Evolutionary conservation across 345 rosid species (phyloP).

Genomic region (Euphorbia tirucalli): DNA sequence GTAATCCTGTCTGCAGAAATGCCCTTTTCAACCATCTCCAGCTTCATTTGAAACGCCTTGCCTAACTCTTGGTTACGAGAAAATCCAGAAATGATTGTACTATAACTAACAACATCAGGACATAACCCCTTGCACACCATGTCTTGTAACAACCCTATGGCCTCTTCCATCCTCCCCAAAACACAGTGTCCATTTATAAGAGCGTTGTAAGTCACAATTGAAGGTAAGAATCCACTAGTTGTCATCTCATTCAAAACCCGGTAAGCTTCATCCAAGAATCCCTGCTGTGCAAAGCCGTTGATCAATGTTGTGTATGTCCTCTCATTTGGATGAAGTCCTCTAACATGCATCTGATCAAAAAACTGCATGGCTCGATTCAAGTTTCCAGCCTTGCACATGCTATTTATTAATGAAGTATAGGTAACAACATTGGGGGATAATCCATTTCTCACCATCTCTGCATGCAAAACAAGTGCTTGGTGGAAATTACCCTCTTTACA

Average conservation of each 20-base stretch:
- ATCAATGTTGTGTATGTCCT: conserved; percentile 79
- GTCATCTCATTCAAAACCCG: conserved; percentile 58
- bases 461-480: conserved; percentile 76
- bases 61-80: conserved; percentile 56
- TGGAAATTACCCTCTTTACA: conserved; percentile 78
- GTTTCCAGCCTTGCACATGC: conserved; percentile 82
- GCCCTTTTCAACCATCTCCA: conserved; percentile 62
- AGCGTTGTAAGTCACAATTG: conserved; percentile 79
- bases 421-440: conserved; percentile 79
- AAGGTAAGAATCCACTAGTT: conserved; percentile 59
- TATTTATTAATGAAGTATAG: conserved; percentile 72
- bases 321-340: conserved; percentile 75
- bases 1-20: conserved; percentile 62
- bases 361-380: conserved; percentile 75
- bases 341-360: conserved; percentile 73
- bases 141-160: conserved; percentile 41
- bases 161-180: conserved; percentile 65
- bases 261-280: conserved; percentile 63
- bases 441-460: conserved; percentile 70
- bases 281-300: conserved; percentile 74
- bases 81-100: conserved; percentile 74
- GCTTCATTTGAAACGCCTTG: conserved; percentile 57
- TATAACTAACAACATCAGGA: conserved; percentile 82
- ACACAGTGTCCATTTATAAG: conserved; percentile 72
- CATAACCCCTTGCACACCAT: conserved; percentile 58